A percentile compares a stretch with the other conserved stretches of the same genome.
phyloP scores from a whole-genome alignment of 306 rosid species.

The Cucurbita argyrosperma region DNA sequence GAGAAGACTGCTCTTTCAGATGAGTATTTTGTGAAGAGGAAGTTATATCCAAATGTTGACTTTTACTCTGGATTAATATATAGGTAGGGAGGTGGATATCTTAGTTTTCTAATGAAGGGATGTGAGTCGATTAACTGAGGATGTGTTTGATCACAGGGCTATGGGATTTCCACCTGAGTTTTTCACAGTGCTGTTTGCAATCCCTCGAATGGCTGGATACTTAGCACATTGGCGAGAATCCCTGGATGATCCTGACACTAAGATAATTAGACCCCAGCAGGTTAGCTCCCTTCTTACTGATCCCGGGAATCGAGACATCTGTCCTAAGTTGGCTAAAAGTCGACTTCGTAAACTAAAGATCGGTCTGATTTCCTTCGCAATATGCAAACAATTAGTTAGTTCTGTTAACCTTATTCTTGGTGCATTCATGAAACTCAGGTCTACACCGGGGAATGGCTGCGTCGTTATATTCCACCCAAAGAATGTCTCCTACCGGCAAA shows the following conservation, averaged over 20 bases:
- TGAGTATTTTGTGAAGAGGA: slow-evolving; percentile 75
- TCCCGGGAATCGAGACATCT: neutral
- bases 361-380: neutral
- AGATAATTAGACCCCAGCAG: slow-evolving; percentile 90
- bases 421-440: slow-evolving; percentile 33
- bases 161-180: slow-evolving; percentile 84
- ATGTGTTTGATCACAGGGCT: slow-evolving; percentile 39
- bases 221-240: slow-evolving; percentile 95
- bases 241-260: slow-evolving; percentile 80
- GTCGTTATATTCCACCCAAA: slow-evolving; percentile 42
- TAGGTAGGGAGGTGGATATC: slow-evolving; percentile 18
- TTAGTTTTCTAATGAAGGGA: neutral
- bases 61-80: slow-evolving; percentile 87
- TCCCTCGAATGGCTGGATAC: slow-evolving; percentile 95
- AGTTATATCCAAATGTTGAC: slow-evolving; percentile 84
- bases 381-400: neutral
- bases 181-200: slow-evolving; percentile 75
- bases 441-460: slow-evolving; percentile 68
- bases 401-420: neutral
- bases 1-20: slow-evolving; percentile 81
- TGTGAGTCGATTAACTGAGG: neutral
- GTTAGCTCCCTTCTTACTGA: slow-evolving; percentile 19
- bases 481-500: slow-evolving; percentile 27
- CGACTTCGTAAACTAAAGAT: neutral
- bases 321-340: neutral